These are phyloP conservation scores for Tephrocybe sp. DNA, from an alignment of 768 basidiomycete genomes.

Conservation along the genomic window DNA sequence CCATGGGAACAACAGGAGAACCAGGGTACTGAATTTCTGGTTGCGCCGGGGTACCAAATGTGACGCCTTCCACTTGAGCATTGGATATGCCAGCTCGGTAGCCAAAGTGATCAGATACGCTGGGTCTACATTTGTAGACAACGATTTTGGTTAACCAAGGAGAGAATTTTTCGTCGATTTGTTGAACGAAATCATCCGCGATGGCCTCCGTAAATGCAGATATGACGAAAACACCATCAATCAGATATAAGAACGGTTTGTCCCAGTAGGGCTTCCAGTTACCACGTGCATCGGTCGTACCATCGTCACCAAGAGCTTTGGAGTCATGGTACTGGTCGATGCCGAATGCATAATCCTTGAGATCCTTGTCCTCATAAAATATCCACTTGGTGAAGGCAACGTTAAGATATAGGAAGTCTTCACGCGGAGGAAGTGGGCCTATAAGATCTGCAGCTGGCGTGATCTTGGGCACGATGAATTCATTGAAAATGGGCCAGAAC, in stretches of 20 bases:
- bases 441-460: not conserved
- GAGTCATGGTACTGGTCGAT: constrained; percentile 8
- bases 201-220: not conserved
- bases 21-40: not conserved
- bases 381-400: not conserved
- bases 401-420: not conserved
- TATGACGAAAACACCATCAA: constrained; percentile 12
- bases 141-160: not conserved
- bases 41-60: not conserved
- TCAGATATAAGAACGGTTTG: constrained; percentile 1
- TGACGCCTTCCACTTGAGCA: constrained; percentile 6
- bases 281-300: not conserved
- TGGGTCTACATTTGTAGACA: not conserved
- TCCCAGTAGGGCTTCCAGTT: constrained; percentile 11
- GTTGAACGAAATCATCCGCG: not conserved
- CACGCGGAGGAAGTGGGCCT: not conserved
- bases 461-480: not conserved
- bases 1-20: not conserved
- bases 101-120: constrained; percentile 14
- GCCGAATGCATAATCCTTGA: constrained; percentile 10
- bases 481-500: not conserved
- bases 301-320: constrained; percentile 8
- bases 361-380: not conserved
- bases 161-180: not conserved
- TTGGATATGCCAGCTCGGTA: constrained; percentile 11